A percentile compares a stretch with the other conserved stretches of the same genome.
Conservation (phyloP, 352 stramenopile species). For the Pythium plurisporium region DNA sequence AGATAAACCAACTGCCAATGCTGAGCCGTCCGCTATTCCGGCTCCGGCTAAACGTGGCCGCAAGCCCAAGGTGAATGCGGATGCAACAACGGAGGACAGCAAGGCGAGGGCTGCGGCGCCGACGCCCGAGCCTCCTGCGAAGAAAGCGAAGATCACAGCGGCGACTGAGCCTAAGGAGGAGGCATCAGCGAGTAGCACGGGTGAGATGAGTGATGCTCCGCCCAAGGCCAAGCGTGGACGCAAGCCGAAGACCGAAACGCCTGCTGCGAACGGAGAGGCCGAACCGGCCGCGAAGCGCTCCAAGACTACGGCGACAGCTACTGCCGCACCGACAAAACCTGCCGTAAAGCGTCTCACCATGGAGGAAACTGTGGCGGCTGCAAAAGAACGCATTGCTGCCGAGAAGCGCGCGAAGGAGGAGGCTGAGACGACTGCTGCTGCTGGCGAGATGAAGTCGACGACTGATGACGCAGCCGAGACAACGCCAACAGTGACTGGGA, state of each 20-base stretch:
- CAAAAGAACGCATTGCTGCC: constrained; percentile 31
- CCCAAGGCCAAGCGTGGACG: constrained; percentile 15
- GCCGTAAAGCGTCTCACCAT: constrained; percentile 19
- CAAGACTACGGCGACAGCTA: constrained; percentile 19
- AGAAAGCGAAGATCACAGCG: constrained; percentile 21
- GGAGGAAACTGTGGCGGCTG: constrained; percentile 36
- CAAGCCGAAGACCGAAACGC: constrained; percentile 5
- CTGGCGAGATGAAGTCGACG: not conserved
- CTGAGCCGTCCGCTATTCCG: not conserved
- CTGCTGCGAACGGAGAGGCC: constrained; percentile 18
- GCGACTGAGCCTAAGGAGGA: constrained; percentile 2
- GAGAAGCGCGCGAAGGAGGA: constrained; percentile 22
- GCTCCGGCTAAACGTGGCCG: constrained; percentile 12
- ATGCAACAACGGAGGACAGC: constrained; percentile 7
- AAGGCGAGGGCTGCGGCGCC: not conserved
- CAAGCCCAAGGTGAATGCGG: constrained; percentile 14
- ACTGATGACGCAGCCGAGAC: not conserved
- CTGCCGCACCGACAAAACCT: not conserved
- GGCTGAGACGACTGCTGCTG: not conserved
- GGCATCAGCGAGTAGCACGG: not conserved
- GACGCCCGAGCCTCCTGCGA: constrained; percentile 20
- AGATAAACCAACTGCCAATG: not conserved
- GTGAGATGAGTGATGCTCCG: not conserved
- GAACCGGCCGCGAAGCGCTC: constrained; percentile 33
- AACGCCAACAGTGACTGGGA: not conserved